Evolutionary conservation across 352 stramenopile genomes (phyloP), one percentile per base, ranked within the genome.

Genomic region (Phytophthora uliginosa): DNA sequence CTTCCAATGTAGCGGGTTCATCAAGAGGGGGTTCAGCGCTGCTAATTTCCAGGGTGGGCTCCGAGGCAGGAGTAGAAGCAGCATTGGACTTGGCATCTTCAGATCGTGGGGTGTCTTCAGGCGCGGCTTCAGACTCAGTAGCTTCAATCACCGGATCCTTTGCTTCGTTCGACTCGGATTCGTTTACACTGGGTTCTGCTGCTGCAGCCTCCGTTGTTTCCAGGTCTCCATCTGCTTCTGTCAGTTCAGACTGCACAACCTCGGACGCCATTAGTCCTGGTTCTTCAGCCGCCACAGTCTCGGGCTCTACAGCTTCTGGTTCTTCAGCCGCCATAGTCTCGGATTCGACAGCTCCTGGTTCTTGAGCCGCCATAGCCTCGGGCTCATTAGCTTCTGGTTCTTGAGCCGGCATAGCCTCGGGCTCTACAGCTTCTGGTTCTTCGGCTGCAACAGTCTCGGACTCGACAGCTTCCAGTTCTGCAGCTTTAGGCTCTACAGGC

Each of bases 41-140:
- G 31, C 22, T 28, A 22, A 1, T 52, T n/a, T 68, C 66, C 2
- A 53, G 31, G 13, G 51, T 9, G 38, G 48, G 8, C 34, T 73
- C 26, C 20, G n/a, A 36, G 28, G 54, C 42, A 34, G 38, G 20
- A 59, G 8, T 20, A 54, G 51, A 50, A 40, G 56, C 54, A n/a
- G 18, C 40, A 7, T 26, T 28, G 8, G 24, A 20, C 57, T 42
- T 17, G 7, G 10, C 26, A 18, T 18, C 28, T 58, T 54, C 50
- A 42, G 62, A 42, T 15, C 63, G 42, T 22, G 15, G 1, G 8
- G 17, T n/a, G 18, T 50, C 42, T 50, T 24, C 42, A 50, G 18
- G 7, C 5, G 18, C 42, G 42, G 42, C 42, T 17, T 22, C 40
- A 22, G 40, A 22, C n/a, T 50, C 17, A 22, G 42, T 22, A 22